Evolutionary conservation across 1,284 basidiomycete species (phyloP), one percentile per base, ranked within the genome.

Genomic region (Sporisorium scitamineum): DNA sequence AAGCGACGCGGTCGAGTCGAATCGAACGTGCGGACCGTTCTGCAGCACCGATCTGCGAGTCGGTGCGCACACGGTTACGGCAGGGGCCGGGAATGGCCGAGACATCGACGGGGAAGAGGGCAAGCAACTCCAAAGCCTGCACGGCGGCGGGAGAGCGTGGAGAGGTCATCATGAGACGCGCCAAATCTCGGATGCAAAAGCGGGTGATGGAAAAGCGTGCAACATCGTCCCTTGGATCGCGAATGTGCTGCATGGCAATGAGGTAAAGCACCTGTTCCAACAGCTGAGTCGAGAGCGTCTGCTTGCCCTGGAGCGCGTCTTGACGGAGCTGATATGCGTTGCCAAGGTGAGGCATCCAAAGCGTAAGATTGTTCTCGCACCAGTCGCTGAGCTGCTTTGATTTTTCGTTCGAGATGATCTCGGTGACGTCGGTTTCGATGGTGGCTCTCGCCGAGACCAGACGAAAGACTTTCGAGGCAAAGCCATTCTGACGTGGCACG

Each of bases 201-300:
- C 71, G 51, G 2, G 66, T 55, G 27, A 74, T 29, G 2, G 61
- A 65, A 48, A 74, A 74, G 10, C 71, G 71, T 24, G 54, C n/a
- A 6, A 74, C 61, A 24, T 74, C 71, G 48, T 74, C 71, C 7
- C 41, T 26, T 14, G 71, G 65, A 58, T 69, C 61, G n/a, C 71
- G 71, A 32, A 74, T 61, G 51, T 74, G 71, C 53, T 74, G 71
- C 53, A 74, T 27, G 16, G 71, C 71, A 7, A 69, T 60, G 29
- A 74, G 58, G 22, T 74, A 74, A 34, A 74, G 71, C n/a, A 64
- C 61, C 20, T 69, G 65, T 50, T 74, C 71, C 20, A 74, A 52
- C 8, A 74, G 55, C 48, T 74, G 71, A 11, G 71, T 69, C 5
- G 71, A 69, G 10, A 74, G 58, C 2, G 71, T 69, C 31, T 69